Conservation (phyloP, 163 green algal species). For the Chlorella variabilis region DNA sequence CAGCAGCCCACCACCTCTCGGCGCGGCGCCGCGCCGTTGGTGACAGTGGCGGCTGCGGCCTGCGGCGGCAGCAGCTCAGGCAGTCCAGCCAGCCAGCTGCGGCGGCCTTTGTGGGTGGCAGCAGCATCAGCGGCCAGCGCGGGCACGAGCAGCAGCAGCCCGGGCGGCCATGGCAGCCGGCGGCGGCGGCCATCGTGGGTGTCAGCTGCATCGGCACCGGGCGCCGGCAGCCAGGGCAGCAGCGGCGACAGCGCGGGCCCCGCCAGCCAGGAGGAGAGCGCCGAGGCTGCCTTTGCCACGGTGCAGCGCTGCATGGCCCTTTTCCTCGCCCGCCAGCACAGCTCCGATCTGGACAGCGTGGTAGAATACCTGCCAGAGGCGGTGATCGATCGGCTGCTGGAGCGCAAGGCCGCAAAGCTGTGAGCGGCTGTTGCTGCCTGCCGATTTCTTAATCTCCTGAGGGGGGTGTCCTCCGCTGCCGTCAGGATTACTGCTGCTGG, state of each 20-base stretch:
- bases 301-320: conserved; percentile 26
- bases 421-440: background rate
- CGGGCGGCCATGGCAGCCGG: background rate
- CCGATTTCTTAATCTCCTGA: too few species aligned
- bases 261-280: background rate
- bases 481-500: too few species aligned
- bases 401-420: conserved; percentile 19
- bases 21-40: too few species aligned
- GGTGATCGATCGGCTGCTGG: conserved; percentile 44
- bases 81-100: too few species aligned
- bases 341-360: background rate
- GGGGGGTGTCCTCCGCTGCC: too few species aligned
- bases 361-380: conserved; percentile 49
- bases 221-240: too few species aligned
- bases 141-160: background rate
- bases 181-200: background rate
- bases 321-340: background rate
- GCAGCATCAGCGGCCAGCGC: too few species aligned
- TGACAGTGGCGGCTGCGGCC: too few species aligned
- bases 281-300: background rate
- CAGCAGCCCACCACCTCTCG: too few species aligned
- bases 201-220: background rate
- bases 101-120: too few species aligned
- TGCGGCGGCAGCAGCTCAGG: too few species aligned
- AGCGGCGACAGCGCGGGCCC: background rate